These are phyloP conservation scores for Chalciporus pseudorubinellus DNA, from an alignment of 768 basidiomycete species.

Conservation along the genomic window DNA sequence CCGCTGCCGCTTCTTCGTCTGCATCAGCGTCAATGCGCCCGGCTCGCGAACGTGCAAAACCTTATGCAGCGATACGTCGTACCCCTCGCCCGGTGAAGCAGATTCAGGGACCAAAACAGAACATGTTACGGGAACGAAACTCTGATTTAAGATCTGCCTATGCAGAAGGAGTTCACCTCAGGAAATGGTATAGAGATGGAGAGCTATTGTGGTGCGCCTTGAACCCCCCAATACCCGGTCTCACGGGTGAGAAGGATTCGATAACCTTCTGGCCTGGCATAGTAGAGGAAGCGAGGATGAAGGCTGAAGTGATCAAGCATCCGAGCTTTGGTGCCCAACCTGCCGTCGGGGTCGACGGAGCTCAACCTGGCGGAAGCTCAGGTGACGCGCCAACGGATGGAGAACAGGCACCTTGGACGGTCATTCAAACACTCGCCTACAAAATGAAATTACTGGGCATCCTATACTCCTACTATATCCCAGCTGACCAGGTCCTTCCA, in stretches of 20 bases:
- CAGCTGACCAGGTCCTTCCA: constrained; percentile 63
- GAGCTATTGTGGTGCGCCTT: constrained; percentile 74
- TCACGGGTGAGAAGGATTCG: constrained; percentile 35
- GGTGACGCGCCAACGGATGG: constrained; percentile 1
- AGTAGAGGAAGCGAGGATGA: constrained; percentile 55
- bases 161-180: constrained; percentile 43
- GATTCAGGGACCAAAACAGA: constrained; percentile 40
- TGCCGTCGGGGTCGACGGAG: constrained; percentile 3
- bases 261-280: constrained; percentile 76
- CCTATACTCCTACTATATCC: constrained; percentile 44
- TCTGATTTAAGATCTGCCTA: constrained; percentile 61
- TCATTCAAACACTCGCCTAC: constrained; percentile 61
- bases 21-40: constrained; percentile 8
- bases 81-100: constrained; percentile 34
- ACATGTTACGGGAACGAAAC: constrained; percentile 60
- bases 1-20: constrained; percentile 19
- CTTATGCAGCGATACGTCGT: constrained; percentile 43
- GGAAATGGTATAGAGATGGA: constrained; percentile 62
- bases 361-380: constrained; percentile 8
- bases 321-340: constrained; percentile 2
- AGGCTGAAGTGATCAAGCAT: constrained; percentile 40
- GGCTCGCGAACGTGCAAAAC: constrained; percentile 28
- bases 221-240: constrained; percentile 45
- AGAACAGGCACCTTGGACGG: constrained; percentile 48
- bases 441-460: constrained; percentile 67